Evolutionary conservation across 306 rosid genomes (phyloP).

Genomic region (Erythrophleum fordii): DNA sequence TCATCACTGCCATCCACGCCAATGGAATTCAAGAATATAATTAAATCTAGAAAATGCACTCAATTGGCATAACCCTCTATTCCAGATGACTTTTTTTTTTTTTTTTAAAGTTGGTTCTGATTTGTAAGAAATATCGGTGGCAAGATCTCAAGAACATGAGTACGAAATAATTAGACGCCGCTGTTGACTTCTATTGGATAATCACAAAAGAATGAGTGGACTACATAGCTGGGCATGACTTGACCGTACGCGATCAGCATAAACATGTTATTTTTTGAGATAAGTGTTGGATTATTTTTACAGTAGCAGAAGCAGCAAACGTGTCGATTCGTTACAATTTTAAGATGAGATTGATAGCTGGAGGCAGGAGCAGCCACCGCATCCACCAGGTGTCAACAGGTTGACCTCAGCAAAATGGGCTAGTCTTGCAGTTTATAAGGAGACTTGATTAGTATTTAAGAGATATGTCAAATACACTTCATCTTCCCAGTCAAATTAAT

Average conservation of each 20-base stretch:
- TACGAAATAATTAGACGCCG: not conserved
- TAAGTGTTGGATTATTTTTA: not conserved
- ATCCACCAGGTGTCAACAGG: conserved; percentile 24
- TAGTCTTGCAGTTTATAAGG: not conserved
- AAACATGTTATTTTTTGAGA: not conserved
- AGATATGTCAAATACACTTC: not conserved
- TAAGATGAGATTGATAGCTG: not conserved
- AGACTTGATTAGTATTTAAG: not conserved
- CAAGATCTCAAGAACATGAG: not conserved
- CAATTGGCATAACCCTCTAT: not conserved
- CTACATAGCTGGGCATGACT: not conserved
- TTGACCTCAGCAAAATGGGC: conserved; percentile 3
- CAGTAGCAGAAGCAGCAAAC: not conserved
- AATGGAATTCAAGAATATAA: not conserved
- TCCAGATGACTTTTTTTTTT: not conserved
- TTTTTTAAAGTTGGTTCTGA: not conserved
- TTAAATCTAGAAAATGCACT: not conserved
- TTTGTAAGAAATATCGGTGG: not conserved
- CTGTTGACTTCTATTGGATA: conserved; percentile 10
- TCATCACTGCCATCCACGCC: not conserved
- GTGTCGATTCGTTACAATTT: not conserved
- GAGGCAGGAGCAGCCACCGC: conserved; percentile 15
- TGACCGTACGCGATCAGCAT: conserved; percentile 32
- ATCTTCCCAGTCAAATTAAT: not conserved
- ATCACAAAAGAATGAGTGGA: not conserved